Conservation (phyloP, 228 moss, liverwort and hornwort genomes). For the Sphagnum fallax region DNA sequence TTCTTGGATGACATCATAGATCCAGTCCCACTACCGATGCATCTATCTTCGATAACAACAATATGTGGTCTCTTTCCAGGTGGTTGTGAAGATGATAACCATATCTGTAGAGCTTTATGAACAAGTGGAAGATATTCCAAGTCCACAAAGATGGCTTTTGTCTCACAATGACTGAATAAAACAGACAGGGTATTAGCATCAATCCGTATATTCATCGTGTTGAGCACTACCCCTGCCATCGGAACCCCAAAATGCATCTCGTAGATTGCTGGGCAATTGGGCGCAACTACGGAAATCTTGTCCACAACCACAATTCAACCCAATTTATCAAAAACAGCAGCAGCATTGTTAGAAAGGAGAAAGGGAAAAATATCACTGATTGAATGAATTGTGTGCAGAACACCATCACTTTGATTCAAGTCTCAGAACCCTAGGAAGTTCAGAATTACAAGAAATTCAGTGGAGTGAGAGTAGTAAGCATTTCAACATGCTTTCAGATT, state of each 20-base stretch:
- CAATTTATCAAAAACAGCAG: no score
- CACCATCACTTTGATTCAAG: no score
- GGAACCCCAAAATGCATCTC: slow-evolving; percentile 1
- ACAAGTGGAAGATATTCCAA: background rate
- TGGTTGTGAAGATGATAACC: background rate
- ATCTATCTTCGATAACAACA: background rate
- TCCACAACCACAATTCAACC: no score
- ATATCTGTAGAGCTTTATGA: background rate
- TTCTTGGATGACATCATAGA: slow-evolving; percentile 10
- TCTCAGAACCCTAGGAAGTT: no score
- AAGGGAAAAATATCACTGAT: no score
- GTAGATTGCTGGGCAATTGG: slow-evolving; percentile 1
- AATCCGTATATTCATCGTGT: background rate
- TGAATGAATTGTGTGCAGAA: no score
- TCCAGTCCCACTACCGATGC: background rate
- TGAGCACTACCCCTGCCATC: slow-evolving; percentile 1
- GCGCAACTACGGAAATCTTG: background rate
- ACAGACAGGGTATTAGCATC: background rate
- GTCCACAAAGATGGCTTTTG: background rate
- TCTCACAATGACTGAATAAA: background rate
- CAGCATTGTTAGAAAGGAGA: no score
- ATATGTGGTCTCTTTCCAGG: background rate
- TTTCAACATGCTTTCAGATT: no score
- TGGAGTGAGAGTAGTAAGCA: no score
- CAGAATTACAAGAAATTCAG: no score